These are phyloP conservation scores for Aspergillus costaricaensis DNA, from an alignment of 2,329 filamentous ascomycete species.

Conservation along the genomic window DNA sequence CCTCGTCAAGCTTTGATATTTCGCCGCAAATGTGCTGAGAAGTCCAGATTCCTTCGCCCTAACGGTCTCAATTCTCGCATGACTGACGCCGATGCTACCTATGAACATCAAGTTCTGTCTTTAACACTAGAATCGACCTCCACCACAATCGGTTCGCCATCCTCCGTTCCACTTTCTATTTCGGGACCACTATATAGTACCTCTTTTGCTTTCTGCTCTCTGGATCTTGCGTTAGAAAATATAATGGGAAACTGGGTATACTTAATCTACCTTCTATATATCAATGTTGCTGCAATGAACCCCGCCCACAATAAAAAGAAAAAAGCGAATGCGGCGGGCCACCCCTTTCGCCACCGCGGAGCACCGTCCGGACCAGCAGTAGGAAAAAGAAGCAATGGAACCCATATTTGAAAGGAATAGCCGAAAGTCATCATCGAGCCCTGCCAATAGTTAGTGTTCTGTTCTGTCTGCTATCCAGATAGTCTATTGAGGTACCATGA, in stretches of 20 bases:
- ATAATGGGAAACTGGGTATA: neutral
- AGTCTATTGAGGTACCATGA: slow-evolving; percentile 21
- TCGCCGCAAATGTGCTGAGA: no score
- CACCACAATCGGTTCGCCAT: slow-evolving; percentile 1
- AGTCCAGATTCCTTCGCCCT: no score
- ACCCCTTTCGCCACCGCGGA: slow-evolving; percentile 53
- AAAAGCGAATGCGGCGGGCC: slow-evolving; percentile 52
- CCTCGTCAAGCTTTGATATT: no score
- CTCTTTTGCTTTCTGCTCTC: neutral
- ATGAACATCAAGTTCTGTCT: no score
- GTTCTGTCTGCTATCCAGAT: neutral
- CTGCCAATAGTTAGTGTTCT: slow-evolving; percentile 20
- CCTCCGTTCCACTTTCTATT: neutral
- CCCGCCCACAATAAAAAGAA: slow-evolving; percentile 47
- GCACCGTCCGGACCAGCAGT: slow-evolving; percentile 46
- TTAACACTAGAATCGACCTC: neutral
- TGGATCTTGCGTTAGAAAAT: neutral
- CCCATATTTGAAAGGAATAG: slow-evolving; percentile 51
- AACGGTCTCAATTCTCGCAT: no score
- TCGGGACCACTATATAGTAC: neutral
- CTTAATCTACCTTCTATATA: slow-evolving; percentile 23
- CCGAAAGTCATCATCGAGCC: slow-evolving; percentile 52
- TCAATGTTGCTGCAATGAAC: slow-evolving; percentile 24
- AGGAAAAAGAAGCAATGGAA: slow-evolving; percentile 47
- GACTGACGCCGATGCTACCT: no score